A percentile compares a stretch with the other conserved stretches of the same genome.
Conservation (phyloP, 2,329 filamentous ascomycete species). For the Cyphellophora attinorum region DNA sequence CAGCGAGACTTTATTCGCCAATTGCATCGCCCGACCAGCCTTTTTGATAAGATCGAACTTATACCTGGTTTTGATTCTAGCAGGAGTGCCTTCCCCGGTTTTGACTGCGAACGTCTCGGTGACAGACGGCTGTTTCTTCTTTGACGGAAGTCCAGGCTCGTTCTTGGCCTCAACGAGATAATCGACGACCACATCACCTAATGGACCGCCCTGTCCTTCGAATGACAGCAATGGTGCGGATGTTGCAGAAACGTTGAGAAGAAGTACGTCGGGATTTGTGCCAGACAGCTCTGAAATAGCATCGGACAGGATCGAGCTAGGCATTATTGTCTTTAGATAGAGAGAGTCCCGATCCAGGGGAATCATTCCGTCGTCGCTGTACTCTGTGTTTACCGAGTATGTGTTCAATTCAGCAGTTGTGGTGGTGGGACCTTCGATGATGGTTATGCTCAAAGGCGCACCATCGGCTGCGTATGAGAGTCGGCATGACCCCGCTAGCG, state of each 20-base stretch:
- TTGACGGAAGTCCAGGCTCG: conserved; percentile 26
- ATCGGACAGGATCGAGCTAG: conserved; percentile 40
- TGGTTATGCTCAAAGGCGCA: conserved; percentile 69
- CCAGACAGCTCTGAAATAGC: conserved; percentile 45
- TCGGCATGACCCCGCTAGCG: conserved; percentile 77
- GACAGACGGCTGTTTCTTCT: conserved; percentile 28
- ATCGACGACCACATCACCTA: conserved; percentile 52
- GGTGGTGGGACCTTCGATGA: conserved; percentile 77
- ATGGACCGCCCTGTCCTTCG: conserved; percentile 50
- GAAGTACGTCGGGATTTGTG: conserved; percentile 63
- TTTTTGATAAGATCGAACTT: conserved; percentile 80
- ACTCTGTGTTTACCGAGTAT: conserved; percentile 47
- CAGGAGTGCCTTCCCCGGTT: conserved; percentile 45
- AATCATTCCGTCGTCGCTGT: conserved; percentile 63
- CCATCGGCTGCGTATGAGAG: conserved; percentile 68
- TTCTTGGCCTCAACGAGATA: conserved; percentile 42
- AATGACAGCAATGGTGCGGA: conserved; percentile 64
- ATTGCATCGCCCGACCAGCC: conserved; percentile 83
- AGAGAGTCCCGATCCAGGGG: conserved; percentile 75
- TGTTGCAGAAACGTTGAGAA: conserved; percentile 53
- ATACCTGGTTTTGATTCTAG: conserved; percentile 67
- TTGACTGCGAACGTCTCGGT: conserved; percentile 45
- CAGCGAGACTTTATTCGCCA: conserved; percentile 85
- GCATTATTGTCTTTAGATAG: conserved; percentile 91
- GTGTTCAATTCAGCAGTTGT: conserved; percentile 86